Base-by-base conservation (phyloP, 2,329 filamentous ascomycete species). In the Fusarium sp. region DNA sequence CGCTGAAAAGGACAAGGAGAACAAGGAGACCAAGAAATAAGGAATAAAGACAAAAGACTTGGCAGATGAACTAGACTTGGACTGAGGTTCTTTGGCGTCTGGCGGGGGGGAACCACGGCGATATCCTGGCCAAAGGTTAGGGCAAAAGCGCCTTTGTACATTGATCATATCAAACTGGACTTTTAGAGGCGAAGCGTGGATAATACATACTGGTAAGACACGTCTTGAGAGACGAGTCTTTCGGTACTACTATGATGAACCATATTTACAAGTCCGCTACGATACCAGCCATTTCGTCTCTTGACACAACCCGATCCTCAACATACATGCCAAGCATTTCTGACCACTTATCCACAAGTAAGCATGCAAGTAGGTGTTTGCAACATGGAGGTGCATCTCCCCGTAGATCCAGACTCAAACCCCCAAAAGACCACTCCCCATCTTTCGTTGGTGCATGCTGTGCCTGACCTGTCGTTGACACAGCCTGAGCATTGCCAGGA, bases 351-450 rank as follows among this genome's bases (percentile, higher is more conserved):
- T 93, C 91, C 9, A 86, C 91, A 60, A 98, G 80, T 42, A 95
- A 81, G 79, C 93, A 97, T 3, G 95, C 95, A 18, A 98, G 86
- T 8, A 98, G 81, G 81, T 99, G 95, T 82, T 98, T 98, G 80
- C 95, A 99, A 60, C 81, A 93, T 74, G 89, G 87, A 66, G 87
- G 87, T 63, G 87, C 82, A 40, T 81, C 77, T 5, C 69, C 73
- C 9, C 64, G 44, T 3, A 80, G 78, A 60, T 84, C 82, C 5
- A 81, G 52, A 60, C 83, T 84, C 56, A 86, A 54, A 0, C 88
- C 88, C 1, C 89, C 89, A 73, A 89, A 88, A 32, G 76, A 64
- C 78, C 82, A 81, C 70, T 44, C 60, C 49, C n/a, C 41, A 26
- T 65, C 33, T 41, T 20, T 8, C 18, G 55, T 37, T 6, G 55